Evolutionary conservation across 2,329 filamentous ascomycete genomes (phyloP).

Genomic region (Pseudogymnoascus sp.): DNA sequence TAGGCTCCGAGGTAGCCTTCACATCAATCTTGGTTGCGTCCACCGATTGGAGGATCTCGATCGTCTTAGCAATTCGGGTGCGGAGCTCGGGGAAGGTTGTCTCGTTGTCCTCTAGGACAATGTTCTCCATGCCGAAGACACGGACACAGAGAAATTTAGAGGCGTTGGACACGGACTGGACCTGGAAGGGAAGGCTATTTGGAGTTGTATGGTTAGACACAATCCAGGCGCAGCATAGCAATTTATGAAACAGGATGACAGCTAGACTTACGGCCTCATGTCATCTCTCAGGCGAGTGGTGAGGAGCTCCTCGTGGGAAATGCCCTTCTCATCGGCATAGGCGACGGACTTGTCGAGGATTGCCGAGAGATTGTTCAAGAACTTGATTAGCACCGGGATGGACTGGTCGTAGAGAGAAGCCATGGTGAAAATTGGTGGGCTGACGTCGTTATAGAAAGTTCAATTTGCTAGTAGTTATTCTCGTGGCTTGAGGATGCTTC

Average conservation of each 20-base stretch:
- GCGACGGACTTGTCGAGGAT: conserved; percentile 36
- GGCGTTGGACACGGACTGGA: not conserved
- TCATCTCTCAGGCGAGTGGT: conserved; percentile 32
- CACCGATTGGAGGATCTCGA: conserved; percentile 34
- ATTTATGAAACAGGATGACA: not conserved
- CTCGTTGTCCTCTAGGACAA: conserved; percentile 32
- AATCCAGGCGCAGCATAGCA: not conserved
- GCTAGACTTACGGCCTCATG: conserved; percentile 30
- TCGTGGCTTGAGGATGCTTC: not conserved
- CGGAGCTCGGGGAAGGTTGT: conserved; percentile 39
- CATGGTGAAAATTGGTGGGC: not conserved
- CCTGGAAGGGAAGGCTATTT: not conserved
- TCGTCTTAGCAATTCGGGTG: conserved; percentile 34
- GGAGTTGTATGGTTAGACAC: not conserved
- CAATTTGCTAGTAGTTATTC: not conserved
- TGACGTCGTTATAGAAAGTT: not conserved
- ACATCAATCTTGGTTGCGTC: conserved; percentile 20
- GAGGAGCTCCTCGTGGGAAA: conserved; percentile 27
- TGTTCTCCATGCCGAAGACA: conserved; percentile 25
- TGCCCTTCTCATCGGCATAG: conserved; percentile 31
- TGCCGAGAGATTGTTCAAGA: conserved; percentile 31
- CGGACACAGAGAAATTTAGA: conserved; percentile 17
- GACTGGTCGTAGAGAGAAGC: conserved; percentile 21
- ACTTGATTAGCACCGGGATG: conserved; percentile 32
- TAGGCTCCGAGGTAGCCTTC: not conserved